Base-by-base conservation (phyloP, 805 yeast genomes). In the Yarrowia hollandica region DNA sequence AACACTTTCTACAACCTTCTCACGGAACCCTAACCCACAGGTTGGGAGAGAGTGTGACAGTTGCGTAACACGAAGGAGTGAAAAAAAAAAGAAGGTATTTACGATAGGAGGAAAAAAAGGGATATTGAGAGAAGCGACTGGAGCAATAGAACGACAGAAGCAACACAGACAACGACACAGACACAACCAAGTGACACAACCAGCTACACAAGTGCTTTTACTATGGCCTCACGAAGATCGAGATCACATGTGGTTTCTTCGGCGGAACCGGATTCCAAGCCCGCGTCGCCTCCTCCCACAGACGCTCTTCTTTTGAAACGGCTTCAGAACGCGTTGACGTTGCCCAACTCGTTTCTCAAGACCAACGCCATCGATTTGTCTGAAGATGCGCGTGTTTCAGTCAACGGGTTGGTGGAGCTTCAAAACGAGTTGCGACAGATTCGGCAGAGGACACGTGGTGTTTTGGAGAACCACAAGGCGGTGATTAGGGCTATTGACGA, bases 11-110 rank as follows among this genome's bases (percentile, higher is more conserved):
- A 48, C 39, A 31, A 23, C 22, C 28, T 48, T 48, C 55, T 48
- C 55, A 48, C 54, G 39, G 22, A 48, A 48, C 55, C 55, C 55
- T 48, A 48, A 10, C 55, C 55, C 55, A 48, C 55, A 48, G 55
- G 39, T 22, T 30, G 39, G 55, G 38, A 34, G 28, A 15, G 15
- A n/a, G 18, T 16, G 31, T 14, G n/a, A n/a, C n/a, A 34, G 23
- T 9, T 8, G 12, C 39, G 15, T 28, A 16, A 25, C 31, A 18
- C 35, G 25, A 12, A 25, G 33, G 48, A 3, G 14, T 11, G 46
- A 15, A 26, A 41, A 39, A 26, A 26, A 12, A 6, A 6, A 25
- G 10, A 10, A 7, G 28, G 10, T 25, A 7, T 25, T 25, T 25
- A n/a, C n/a, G n/a, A n/a, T n/a, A n/a, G n/a, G n/a, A n/a, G 30